Conservation (phyloP, 257 asterid genomes). For the Jaltomata sinuosa region DNA sequence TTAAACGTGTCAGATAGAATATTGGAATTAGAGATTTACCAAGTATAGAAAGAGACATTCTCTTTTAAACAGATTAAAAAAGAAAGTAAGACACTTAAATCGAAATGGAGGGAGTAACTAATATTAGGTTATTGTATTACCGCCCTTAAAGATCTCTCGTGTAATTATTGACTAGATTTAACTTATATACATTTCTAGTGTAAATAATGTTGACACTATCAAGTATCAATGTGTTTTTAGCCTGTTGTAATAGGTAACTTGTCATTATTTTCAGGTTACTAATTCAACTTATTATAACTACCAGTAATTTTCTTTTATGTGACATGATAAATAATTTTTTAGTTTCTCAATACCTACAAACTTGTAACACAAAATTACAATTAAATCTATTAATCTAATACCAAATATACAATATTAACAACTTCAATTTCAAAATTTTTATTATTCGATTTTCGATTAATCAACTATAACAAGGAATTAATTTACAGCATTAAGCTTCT, state of each 20-base stretch:
- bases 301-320: neutral
- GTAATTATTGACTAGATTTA: no score
- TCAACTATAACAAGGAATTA: neutral
- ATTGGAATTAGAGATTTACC: no score
- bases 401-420: neutral
- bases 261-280: neutral
- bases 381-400: neutral
- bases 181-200: no score
- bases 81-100: no score
- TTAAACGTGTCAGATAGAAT: neutral
- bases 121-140: no score
- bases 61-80: no score
- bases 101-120: no score
- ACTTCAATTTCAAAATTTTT: neutral
- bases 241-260: neutral
- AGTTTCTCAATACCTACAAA: no score
- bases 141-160: no score
- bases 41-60: no score
- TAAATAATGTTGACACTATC: neutral
- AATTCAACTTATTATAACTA: neutral
- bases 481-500: neutral
- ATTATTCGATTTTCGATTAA: neutral
- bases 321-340: neutral
- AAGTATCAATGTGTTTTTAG: neutral
- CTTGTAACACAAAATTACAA: neutral